Conservation (phyloP, 805 yeast genomes). For the Kurtzmaniella fragi region DNA sequence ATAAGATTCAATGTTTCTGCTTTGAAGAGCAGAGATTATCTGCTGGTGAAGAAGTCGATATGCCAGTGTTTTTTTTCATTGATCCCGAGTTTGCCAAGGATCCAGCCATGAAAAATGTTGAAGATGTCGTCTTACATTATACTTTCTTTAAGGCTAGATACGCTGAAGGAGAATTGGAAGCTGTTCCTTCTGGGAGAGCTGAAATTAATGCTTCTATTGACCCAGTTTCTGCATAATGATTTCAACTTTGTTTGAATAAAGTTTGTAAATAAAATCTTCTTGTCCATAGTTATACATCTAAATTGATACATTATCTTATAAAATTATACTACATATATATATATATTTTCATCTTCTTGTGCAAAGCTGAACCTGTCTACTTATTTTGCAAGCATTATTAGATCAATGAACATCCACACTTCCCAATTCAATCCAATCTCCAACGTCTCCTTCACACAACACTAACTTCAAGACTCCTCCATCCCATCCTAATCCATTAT, state of each 20-base stretch:
- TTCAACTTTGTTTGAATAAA: no score
- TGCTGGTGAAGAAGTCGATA: conserved; percentile 97
- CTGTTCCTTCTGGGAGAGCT: conserved; percentile 23
- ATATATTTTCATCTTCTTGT: background rate
- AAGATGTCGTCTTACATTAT: conserved; percentile 86
- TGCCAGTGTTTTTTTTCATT: conserved; percentile 96
- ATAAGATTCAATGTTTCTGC: conserved; percentile 96
- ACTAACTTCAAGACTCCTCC: conserved; percentile 66
- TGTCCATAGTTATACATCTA: background rate
- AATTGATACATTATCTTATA: background rate
- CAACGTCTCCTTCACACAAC: conserved; percentile 65
- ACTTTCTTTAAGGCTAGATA: conserved; percentile 76
- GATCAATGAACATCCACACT: conserved; percentile 35
- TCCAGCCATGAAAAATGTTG: conserved; percentile 86
- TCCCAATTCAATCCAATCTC: conserved; percentile 65
- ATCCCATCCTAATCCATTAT: conserved; percentile 51
- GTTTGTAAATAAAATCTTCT: background rate
- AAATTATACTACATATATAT: background rate
- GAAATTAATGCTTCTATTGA: background rate
- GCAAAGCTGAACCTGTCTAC: background rate
- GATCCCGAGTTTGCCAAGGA: conserved; percentile 95
- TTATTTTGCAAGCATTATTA: background rate
- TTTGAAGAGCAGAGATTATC: conserved; percentile 91
- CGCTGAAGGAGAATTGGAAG: conserved; percentile 36
- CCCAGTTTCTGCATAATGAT: background rate